Evolutionary conservation across 2,329 filamentous ascomycete species (phyloP).

Genomic region (Pezicula carpinea): DNA sequence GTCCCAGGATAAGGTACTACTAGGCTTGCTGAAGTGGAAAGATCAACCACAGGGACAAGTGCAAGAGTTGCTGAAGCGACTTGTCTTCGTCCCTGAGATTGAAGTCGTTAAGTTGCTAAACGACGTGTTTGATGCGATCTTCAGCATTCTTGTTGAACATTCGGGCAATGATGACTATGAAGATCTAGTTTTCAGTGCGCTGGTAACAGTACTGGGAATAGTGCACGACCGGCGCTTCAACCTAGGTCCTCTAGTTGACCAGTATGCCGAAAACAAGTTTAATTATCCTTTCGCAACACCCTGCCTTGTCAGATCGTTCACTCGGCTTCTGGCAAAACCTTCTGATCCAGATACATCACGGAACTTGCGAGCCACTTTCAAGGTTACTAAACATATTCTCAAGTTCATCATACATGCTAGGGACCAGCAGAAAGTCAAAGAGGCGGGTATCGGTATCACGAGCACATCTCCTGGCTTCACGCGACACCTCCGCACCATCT

Average conservation of each 20-base stretch:
- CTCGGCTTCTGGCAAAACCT: constrained; percentile 74
- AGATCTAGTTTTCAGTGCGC: constrained; percentile 83
- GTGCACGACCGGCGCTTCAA: constrained; percentile 94
- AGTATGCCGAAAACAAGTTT: constrained; percentile 84
- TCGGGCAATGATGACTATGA: constrained; percentile 90
- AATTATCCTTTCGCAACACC: constrained; percentile 90
- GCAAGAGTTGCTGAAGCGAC: constrained; percentile 68
- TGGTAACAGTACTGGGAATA: constrained; percentile 87
- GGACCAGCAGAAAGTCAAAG: constrained; percentile 81
- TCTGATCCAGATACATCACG: constrained; percentile 79
- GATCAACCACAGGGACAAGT: constrained; percentile 69
- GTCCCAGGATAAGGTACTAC: constrained; percentile 83
- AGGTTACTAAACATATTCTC: constrained; percentile 87
- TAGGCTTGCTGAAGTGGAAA: constrained; percentile 84
- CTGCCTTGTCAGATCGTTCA: constrained; percentile 82
- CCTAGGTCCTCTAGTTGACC: constrained; percentile 81
- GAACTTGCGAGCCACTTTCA: constrained; percentile 85
- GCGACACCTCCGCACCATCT: constrained; percentile 78
- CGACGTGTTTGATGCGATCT: constrained; percentile 86
- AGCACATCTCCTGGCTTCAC: constrained; percentile 70
- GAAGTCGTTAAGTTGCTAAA: constrained; percentile 92
- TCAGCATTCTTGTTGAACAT: constrained; percentile 85
- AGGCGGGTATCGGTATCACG: constrained; percentile 80
- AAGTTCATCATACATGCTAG: constrained; percentile 92
- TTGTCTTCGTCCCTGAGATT: constrained; percentile 93